phyloP scores from a whole-genome alignment of 1,139 yeast genomes.

The Candida neerlandica region DNA sequence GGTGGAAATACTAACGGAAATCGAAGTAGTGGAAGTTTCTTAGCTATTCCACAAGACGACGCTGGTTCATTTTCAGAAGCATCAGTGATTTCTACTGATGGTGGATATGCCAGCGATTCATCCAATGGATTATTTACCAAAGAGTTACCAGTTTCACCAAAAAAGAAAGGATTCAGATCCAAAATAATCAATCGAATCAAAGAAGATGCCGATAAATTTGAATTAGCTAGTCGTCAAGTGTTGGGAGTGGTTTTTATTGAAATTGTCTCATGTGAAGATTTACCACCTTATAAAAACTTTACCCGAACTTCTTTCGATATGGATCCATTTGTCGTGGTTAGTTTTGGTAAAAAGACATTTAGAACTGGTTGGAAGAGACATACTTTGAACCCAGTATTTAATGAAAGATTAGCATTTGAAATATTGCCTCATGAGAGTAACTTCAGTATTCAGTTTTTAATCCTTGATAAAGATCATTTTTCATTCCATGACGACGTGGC shows the following conservation, averaged over 20 bases:
- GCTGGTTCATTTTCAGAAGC: slow-evolving; percentile 27
- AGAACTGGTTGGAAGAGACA: slow-evolving; percentile 87
- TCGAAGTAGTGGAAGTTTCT: not conserved
- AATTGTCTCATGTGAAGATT: slow-evolving; percentile 66
- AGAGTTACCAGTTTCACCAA: slow-evolving; percentile 5
- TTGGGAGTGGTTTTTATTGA: slow-evolving; percentile 79
- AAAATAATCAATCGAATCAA: slow-evolving; percentile 14
- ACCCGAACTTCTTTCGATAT: slow-evolving; percentile 81
- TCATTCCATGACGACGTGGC: slow-evolving; percentile 87
- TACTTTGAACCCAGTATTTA: slow-evolving; percentile 78
- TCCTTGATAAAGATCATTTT: slow-evolving; percentile 82
- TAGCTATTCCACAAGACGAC: slow-evolving; percentile 10
- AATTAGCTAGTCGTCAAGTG: slow-evolving; percentile 45
- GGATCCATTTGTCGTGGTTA: slow-evolving; percentile 94
- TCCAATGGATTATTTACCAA: slow-evolving; percentile 7
- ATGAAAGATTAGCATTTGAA: slow-evolving; percentile 81
- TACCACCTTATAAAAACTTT: slow-evolving; percentile 66
- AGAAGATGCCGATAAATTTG: slow-evolving; percentile 23
- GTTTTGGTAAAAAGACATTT: slow-evolving; percentile 87
- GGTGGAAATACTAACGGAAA: not conserved
- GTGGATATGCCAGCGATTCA: slow-evolving; percentile 13
- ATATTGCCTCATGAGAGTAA: slow-evolving; percentile 65
- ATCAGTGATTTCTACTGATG: slow-evolving; percentile 23
- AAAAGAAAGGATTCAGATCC: slow-evolving; percentile 9
- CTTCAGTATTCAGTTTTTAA: slow-evolving; percentile 67